Evolutionary conservation across 192 early-diverging fungal genomes (phyloP), one percentile per base, ranked within the genome.

Genomic region (Podila horticola): DNA sequence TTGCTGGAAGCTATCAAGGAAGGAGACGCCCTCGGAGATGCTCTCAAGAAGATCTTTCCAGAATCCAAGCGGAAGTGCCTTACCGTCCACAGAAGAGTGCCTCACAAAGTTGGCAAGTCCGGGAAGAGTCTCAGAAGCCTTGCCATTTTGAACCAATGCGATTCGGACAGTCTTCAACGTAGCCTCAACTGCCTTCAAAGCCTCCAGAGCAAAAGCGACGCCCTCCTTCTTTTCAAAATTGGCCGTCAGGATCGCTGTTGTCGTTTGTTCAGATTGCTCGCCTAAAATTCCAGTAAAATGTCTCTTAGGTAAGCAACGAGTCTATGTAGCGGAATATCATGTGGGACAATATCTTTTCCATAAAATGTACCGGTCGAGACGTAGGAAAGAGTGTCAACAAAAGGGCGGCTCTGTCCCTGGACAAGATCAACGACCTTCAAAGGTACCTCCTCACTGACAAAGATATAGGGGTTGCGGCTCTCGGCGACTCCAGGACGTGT

Each of bases 381-480:
- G n/a, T 68, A 79, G 26, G 75, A 79, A 33, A 79, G 65, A 13
- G 50, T 67, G 17, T 79, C 75, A 6, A 79, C 59, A 67, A 79
- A 79, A 26, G 75, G 75, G 17, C 45, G 59, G 12, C 51, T 20
- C 58, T 72, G 65, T 49, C 84, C 66, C 58, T 79, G 75, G 30
- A 79, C 81, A 30, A 89, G 64, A 38, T 84, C 79, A 1, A 84
- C 64, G 13, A 87, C 69, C 24, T 75, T 74, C 22, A 90, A 57
- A 20, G 86, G 85, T 3, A 75, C 58, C 6, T 71, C 62, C 45
- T 86, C 87, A 4, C 88, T 84, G 17, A 85, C 64, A 74, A 90
- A 88, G 61, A 96, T 84, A 62, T 88, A 86, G 8, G 86, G 70
- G 77, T 93, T 97, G 55, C 97, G 91, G 24, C 85, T 76, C 11